phyloP scores from a whole-genome alignment of 805 yeast species.

The Metschnikowia cerradonensis region DNA sequence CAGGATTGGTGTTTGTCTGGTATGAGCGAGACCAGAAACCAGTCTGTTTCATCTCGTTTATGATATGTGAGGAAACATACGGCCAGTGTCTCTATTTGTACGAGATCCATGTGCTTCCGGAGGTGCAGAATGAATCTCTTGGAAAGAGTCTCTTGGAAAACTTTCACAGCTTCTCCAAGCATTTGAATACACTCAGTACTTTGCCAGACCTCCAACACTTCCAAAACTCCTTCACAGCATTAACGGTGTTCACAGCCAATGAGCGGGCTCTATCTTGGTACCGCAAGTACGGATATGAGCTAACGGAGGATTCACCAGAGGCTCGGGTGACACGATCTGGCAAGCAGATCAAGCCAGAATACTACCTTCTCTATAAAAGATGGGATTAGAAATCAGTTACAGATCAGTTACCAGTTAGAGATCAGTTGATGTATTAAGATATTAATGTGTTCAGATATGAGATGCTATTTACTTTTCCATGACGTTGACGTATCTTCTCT shows the following conservation, averaged over 20 bases:
- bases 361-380: slow-evolving; percentile 28
- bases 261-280: slow-evolving; percentile 43
- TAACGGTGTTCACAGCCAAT: slow-evolving; percentile 53
- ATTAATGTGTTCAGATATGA: not conserved
- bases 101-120: slow-evolving; percentile 48
- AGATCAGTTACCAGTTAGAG: too few relatives aligned
- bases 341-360: slow-evolving; percentile 38
- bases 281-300: slow-evolving; percentile 32
- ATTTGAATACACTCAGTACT: not conserved
- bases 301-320: slow-evolving; percentile 41
- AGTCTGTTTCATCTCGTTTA: slow-evolving; percentile 46
- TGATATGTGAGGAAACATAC: slow-evolving; percentile 39
- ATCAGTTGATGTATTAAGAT: not conserved
- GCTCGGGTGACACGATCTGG: slow-evolving; percentile 42
- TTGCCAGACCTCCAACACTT: slow-evolving; percentile 8
- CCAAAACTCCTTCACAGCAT: slow-evolving; percentile 25
- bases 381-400: not conserved
- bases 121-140: slow-evolving; percentile 28
- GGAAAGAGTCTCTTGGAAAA: slow-evolving; percentile 39
- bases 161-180: slow-evolving; percentile 28
- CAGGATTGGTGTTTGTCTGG: slow-evolving; percentile 43
- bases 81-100: slow-evolving; percentile 44
- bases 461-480: slow-evolving; percentile 11
- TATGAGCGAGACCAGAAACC: slow-evolving; percentile 16
- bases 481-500: slow-evolving; percentile 18